A percentile compares a stretch with the other conserved stretches of the same genome.
phyloP scores from a whole-genome alignment of 2,329 filamentous ascomycete genomes.

The Arachnomyces sp. region DNA sequence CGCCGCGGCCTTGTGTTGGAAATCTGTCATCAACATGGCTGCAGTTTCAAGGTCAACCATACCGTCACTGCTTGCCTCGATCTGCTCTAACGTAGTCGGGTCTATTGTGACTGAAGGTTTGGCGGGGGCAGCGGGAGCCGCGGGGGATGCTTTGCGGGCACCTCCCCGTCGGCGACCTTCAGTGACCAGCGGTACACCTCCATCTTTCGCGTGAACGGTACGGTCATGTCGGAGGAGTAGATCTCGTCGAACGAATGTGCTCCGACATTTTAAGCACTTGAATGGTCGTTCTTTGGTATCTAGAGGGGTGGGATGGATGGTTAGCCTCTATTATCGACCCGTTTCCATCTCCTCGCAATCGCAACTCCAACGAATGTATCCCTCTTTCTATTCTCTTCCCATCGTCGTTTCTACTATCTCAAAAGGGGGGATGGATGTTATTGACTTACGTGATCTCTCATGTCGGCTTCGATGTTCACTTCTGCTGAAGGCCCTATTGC shows the following conservation, averaged over 20 bases:
- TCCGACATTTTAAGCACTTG: conserved; percentile 96
- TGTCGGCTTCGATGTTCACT: conserved; percentile 96
- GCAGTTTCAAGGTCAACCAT: conserved; percentile 95
- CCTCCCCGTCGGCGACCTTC: conserved; percentile 69
- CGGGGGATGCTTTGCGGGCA: conserved; percentile 32
- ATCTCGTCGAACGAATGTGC: conserved; percentile 96
- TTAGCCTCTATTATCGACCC: background rate
- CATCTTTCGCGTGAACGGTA: conserved; percentile 97
- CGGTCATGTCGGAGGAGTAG: conserved; percentile 93
- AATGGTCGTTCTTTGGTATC: conserved; percentile 98
- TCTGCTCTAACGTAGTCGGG: conserved; percentile 72
- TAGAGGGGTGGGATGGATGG: conserved; percentile 33
- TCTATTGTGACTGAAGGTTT: conserved; percentile 78
- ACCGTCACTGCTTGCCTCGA: conserved; percentile 81
- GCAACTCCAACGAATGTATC: too few species aligned
- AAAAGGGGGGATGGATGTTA: background rate
- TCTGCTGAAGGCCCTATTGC: conserved; percentile 91
- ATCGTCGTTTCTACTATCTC: too few species aligned
- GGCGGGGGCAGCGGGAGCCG: conserved; percentile 49
- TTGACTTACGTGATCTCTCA: conserved; percentile 89
- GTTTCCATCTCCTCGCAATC: too few species aligned
- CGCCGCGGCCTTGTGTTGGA: conserved; percentile 90
- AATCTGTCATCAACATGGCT: conserved; percentile 96
- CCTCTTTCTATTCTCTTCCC: too few species aligned
- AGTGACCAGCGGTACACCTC: conserved; percentile 84